Base-by-base conservation (phyloP, 352 stramenopile genomes). In the Phytophthora aleatoria region DNA sequence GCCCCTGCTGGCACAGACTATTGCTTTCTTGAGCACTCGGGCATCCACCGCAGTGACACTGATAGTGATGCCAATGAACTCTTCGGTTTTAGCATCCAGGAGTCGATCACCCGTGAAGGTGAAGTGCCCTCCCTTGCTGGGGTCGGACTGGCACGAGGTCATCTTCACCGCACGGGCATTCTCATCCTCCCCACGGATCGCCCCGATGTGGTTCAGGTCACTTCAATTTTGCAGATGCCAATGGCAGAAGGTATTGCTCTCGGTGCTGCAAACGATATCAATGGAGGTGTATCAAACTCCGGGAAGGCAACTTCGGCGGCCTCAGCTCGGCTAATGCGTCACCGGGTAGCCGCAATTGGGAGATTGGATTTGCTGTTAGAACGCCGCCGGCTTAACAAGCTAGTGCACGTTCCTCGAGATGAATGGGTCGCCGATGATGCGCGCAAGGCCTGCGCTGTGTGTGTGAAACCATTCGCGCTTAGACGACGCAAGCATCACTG, bases 11-110 rank as follows among this genome's bases (percentile, higher is more conserved):
- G 79, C 26, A 83, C 71, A 30, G 85, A 93, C 71, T 93, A 93
- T 61, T 91, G 81, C 73, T 91, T 89, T 57, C 61, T 93, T n/a
- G 85, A 93, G 49, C 79, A 91, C 63, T 70, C 79, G 5, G 85
- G 85, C 3, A 79, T 93, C 24, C 57, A 75, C 26, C 49, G 55
- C n/a, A 41, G 50, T 31, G 24, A 57, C 10, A 2, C 45, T 13
- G 48, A 12, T 15, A 53, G 28, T 16, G 50, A 57, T 28, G 13
- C 35, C 26, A 45, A 55, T 24, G 73, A 71, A 11, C 51, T 70
- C 3, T 87, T 82, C 48, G 85, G 85, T 9, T 93, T 90, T 54
- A 80, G 81, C 42, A 65, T 92, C 13, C 77, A 91, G 36, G 79
- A 91, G 48, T 91, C 83, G 13, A 83, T 93, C 55, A 50, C 67